These are phyloP conservation scores for Nicotiana noctiflora DNA, from an alignment of 257 asterid genomes.

Conservation along the genomic window DNA sequence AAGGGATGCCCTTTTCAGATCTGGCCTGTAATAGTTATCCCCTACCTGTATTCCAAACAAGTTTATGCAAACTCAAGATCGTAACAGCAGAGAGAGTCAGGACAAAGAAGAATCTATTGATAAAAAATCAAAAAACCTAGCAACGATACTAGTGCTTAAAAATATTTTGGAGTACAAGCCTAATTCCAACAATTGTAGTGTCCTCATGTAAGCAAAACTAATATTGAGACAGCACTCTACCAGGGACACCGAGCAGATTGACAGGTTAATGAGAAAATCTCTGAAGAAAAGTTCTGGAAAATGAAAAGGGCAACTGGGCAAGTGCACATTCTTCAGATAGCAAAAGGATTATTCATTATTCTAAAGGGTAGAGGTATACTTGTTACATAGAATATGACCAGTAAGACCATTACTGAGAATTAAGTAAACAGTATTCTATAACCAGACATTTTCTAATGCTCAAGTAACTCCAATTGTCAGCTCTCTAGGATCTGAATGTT, in stretches of 20 bases:
- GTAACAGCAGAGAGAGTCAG: background rate
- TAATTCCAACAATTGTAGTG: background rate
- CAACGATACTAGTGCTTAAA: background rate
- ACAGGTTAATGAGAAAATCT: background rate
- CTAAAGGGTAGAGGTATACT: background rate
- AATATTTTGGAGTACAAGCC: background rate
- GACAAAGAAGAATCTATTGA: background rate
- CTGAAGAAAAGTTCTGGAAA: background rate
- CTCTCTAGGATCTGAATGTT: background rate
- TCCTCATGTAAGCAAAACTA: background rate
- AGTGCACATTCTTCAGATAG: background rate
- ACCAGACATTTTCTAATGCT: background rate
- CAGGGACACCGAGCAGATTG: background rate
- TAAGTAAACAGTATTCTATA: no score
- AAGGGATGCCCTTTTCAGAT: slow-evolving; percentile 82
- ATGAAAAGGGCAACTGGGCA: background rate
- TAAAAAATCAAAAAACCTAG: background rate
- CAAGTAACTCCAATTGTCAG: background rate
- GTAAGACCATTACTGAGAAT: background rate
- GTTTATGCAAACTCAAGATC: background rate
- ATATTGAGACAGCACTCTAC: background rate
- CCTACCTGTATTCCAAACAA: slow-evolving; percentile 39
- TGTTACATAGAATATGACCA: background rate
- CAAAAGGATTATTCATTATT: background rate
- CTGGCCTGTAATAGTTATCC: slow-evolving; percentile 79